phyloP scores from a whole-genome alignment of 805 yeast species.

The Lachancea kluyveri region DNA sequence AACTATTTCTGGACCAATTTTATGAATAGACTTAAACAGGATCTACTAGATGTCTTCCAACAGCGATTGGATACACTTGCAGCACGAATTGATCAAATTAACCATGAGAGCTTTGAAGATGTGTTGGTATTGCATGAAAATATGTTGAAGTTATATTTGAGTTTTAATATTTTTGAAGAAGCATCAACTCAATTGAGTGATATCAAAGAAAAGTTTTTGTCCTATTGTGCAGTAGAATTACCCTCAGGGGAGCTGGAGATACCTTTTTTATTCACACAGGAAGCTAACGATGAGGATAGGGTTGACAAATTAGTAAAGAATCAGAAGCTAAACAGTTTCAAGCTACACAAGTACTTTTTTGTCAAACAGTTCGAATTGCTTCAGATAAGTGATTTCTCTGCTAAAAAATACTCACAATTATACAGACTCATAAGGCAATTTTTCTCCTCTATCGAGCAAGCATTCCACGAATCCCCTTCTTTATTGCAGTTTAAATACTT shows the following conservation, averaged over 20 bases:
- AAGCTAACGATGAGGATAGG: constrained; percentile 6
- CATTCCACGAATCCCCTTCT: constrained; percentile 10
- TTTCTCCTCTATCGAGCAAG: not conserved
- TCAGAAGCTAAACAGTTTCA: constrained; percentile 15
- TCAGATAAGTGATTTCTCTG: constrained; percentile 8
- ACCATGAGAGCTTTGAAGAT: constrained; percentile 11
- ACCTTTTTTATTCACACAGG: constrained; percentile 13
- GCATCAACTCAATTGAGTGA: constrained; percentile 17
- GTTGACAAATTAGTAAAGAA: constrained; percentile 8
- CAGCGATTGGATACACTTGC: constrained; percentile 15
- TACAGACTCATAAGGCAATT: constrained; percentile 11
- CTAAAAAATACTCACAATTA: constrained; percentile 8
- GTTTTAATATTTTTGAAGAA: constrained; percentile 24
- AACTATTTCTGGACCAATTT: constrained; percentile 27
- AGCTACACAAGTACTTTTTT: constrained; percentile 20
- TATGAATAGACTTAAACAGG: constrained; percentile 17
- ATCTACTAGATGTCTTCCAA: constrained; percentile 23
- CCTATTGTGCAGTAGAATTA: constrained; percentile 5
- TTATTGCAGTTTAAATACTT: constrained; percentile 20
- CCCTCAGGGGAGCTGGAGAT: constrained; percentile 19
- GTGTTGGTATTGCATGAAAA: constrained; percentile 21
- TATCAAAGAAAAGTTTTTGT: constrained; percentile 10
- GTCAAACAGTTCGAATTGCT: constrained; percentile 18
- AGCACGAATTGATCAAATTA: not conserved
- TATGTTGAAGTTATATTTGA: constrained; percentile 20